These are phyloP conservation scores for Botrytis aclada DNA, from an alignment of 2,329 filamentous ascomycete genomes.

Conservation along the genomic window DNA sequence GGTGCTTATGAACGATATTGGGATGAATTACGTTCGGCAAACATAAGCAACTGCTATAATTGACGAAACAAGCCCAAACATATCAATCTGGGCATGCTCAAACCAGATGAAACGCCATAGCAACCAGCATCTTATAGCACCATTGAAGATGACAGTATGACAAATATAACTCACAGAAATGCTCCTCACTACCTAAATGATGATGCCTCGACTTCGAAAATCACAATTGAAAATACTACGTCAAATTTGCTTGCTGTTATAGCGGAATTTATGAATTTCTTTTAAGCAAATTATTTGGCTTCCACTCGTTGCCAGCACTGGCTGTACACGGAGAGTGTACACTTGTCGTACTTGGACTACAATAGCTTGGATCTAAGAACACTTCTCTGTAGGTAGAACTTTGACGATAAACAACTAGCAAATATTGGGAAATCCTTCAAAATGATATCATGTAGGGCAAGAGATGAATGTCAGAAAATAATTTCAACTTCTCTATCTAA, in stretches of 20 bases:
- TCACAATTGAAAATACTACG: rapidly evolving
- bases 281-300: neutral
- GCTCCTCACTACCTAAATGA: too few species aligned
- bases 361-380: neutral
- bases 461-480: neutral
- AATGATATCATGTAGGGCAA: neutral
- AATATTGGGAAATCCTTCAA: neutral
- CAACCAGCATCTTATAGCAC: neutral
- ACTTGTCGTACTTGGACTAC: neutral
- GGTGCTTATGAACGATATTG: neutral
- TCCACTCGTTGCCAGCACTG: neutral
- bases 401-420: neutral
- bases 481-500: neutral
- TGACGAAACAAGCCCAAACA: neutral
- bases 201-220: neutral
- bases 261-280: neutral
- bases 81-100: neutral
- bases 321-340: neutral
- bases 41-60: neutral
- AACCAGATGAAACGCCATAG: neutral
- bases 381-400: neutral
- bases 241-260: neutral
- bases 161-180: too few species aligned
- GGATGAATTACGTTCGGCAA: neutral
- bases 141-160: neutral